Evolutionary conservation across 2,329 filamentous ascomycete genomes (phyloP).

Genomic region (Polychaeton citri): DNA sequence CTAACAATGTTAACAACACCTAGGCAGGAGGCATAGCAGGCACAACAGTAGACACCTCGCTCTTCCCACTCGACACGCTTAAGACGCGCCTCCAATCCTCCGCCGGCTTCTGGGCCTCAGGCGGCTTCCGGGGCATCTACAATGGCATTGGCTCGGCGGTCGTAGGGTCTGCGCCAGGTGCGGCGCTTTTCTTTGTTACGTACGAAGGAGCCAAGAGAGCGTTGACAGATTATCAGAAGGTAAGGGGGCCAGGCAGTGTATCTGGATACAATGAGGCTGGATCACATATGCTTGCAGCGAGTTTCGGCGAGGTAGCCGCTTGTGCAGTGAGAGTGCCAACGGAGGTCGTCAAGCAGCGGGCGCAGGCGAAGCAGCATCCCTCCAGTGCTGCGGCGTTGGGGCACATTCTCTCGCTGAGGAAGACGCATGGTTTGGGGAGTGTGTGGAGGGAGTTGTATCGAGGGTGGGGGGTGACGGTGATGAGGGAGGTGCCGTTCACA

Average conservation of each 20-base stretch:
- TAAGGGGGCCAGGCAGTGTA: conserved; percentile 5
- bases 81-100: conserved; percentile 92
- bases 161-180: conserved; percentile 82
- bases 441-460: conserved; percentile 80
- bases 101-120: conserved; percentile 62
- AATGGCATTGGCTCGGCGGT: conserved; percentile 80
- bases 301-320: conserved; percentile 76
- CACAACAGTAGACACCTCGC: conserved; percentile 89
- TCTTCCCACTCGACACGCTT: conserved; percentile 96
- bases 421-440: conserved; percentile 29
- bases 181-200: conserved; percentile 76
- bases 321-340: conserved; percentile 88
- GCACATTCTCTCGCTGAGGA: conserved; percentile 45
- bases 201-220: conserved; percentile 17
- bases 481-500: conserved; percentile 94
- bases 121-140: conserved; percentile 87
- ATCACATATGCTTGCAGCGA: conserved; percentile 72
- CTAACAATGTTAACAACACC: no score
- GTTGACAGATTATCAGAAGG: not conserved
- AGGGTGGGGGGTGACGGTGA: conserved; percentile 82
- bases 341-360: conserved; percentile 93
- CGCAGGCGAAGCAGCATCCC: conserved; percentile 74
- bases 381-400: conserved; percentile 53
- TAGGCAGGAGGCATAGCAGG: conserved; percentile 81
- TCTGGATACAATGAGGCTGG: conserved; percentile 18